Base-by-base conservation (phyloP, 257 asterid species). In the Anisodus acutangulus region DNA sequence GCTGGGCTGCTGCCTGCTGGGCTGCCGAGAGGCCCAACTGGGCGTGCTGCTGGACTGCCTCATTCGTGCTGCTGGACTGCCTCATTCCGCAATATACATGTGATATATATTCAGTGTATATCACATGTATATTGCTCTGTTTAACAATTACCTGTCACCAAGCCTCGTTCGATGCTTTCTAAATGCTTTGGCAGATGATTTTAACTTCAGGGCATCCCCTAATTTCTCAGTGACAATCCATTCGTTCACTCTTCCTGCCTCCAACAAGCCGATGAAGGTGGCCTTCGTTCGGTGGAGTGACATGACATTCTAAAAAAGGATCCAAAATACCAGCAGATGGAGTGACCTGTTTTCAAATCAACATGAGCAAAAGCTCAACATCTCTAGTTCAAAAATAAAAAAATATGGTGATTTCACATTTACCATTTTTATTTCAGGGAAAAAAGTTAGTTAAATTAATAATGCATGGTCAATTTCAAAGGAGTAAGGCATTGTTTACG, bases 181-280 rank as follows among this genome's bases (percentile, higher is more conserved):
- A 76, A 88, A 82, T 10, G 97, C 91, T 80, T 90, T 93, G 2
- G 78, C 64, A 4, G 93, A 93, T 6, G 97, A 83, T 85, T 94
- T 96, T 22, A 89, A 53, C 92, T 90, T 96, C 69, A 85, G 87
- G 71, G 92, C 95, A 58, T 92, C 97, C 2, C 99, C 99, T 3
- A 94, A 93, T 87, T 96, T 96, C 89, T 96, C 98, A 0, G 99
- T 96, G 10, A 96, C 99, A 9, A 96, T 90, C 99, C 99, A 96
- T 90, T 96, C 99, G 53, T 96, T 96, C 82, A 92, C 98, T 84
- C 99, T 87, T 49, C 93, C 97, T 0, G 93, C 93, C 91, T 94
- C 99, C 87, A 96, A 69, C 90, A 96, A 82, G 26, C 99, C 99
- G 57, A 96, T 90, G 90, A 96, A 88, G 83, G 98, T 94, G n/a